Base-by-base conservation (phyloP, 2,329 filamentous ascomycete species). In the Penicillium sclerotigenum region DNA sequence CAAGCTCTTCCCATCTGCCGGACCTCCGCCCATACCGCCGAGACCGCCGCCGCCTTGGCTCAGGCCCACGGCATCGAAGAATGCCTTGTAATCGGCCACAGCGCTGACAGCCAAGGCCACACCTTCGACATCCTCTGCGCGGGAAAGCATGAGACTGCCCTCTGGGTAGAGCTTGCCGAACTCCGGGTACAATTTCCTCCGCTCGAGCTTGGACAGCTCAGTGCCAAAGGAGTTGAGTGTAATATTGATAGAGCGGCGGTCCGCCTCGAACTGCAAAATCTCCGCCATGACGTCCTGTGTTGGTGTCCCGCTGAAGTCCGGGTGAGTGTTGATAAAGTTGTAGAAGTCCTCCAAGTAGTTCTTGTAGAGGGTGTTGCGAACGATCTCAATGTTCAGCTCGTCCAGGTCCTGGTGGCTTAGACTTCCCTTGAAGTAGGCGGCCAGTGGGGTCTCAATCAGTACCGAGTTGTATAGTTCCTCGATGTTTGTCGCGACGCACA, bases 321-420 rank as follows among this genome's bases (percentile, higher is more conserved):
- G 81, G 70, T 96, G 85, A 10, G 87, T 89, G 77, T 93, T 96
- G 76, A 97, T 89, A 74, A 97, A 99, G 63, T 89, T 83, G 79
- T 97, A 86, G 75, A 99, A 99, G 73, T 97, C 94, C 74, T 99
- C 94, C 8, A 99, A 84, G 73, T 99, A 99, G 81, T 97, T 97
- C 83, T 99, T 99, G 82, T 97, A 99, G 34, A 99, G 81, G 0
- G 92, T 99, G 77, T 99, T 99, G 62, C 95, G 88, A 56, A 99
- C 90, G 75, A 99, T 99, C 79, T 99, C 94, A 68, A 99, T 99
- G 79, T 99, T 99, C 69, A 99, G 82, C 80, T 99, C 95, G 76
- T 99, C 94, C 47, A 99, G 83, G 73, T 99, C 94, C 74, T 97
- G 91, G 75, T 97, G 92, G 77, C 89, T 95, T 59, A 99, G 82